Evolutionary conservation across 768 basidiomycete species (phyloP).

Genomic region (Trametes meyenii): DNA sequence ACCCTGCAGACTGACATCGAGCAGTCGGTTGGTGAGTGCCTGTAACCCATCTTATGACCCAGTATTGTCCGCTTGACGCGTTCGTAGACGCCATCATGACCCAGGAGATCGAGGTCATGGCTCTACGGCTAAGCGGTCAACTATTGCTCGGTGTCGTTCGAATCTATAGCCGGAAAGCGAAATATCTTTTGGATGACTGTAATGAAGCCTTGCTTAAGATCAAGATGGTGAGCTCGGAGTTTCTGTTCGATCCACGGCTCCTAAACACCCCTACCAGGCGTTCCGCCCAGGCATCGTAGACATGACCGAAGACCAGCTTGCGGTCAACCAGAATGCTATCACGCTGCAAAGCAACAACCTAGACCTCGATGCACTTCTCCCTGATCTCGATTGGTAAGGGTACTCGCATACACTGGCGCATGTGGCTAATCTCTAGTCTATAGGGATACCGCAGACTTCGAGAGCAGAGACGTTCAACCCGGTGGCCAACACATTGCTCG

Average conservation of each 20-base stretch:
- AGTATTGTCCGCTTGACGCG: neutral
- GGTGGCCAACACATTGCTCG: slow-evolving; percentile 84
- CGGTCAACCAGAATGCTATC: slow-evolving; percentile 85
- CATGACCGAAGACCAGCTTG: slow-evolving; percentile 92
- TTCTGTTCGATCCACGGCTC: slow-evolving; percentile 4
- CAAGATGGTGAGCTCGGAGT: slow-evolving; percentile 68
- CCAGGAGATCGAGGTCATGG: slow-evolving; percentile 91
- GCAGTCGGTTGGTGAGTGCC: slow-evolving; percentile 79
- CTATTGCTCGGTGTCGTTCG: slow-evolving; percentile 94
- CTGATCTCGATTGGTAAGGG: slow-evolving; percentile 78
- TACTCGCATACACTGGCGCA: neutral
- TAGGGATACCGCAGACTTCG: slow-evolving; percentile 78
- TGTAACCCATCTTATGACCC: neutral
- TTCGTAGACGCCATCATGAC: slow-evolving; percentile 85
- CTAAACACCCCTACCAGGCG: slow-evolving; percentile 52
- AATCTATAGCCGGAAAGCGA: slow-evolving; percentile 97
- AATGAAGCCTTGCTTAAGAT: slow-evolving; percentile 95
- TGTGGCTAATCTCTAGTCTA: slow-evolving; percentile 13
- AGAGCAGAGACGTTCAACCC: slow-evolving; percentile 62
- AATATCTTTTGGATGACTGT: slow-evolving; percentile 96
- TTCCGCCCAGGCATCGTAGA: slow-evolving; percentile 96
- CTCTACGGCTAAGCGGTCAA: slow-evolving; percentile 94
- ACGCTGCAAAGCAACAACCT: slow-evolving; percentile 78
- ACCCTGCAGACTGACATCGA: slow-evolving; percentile 95
- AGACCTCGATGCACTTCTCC: slow-evolving; percentile 78